Conservation (phyloP, 2,329 filamentous ascomycete genomes). For the Exophiala alcalophila region DNA sequence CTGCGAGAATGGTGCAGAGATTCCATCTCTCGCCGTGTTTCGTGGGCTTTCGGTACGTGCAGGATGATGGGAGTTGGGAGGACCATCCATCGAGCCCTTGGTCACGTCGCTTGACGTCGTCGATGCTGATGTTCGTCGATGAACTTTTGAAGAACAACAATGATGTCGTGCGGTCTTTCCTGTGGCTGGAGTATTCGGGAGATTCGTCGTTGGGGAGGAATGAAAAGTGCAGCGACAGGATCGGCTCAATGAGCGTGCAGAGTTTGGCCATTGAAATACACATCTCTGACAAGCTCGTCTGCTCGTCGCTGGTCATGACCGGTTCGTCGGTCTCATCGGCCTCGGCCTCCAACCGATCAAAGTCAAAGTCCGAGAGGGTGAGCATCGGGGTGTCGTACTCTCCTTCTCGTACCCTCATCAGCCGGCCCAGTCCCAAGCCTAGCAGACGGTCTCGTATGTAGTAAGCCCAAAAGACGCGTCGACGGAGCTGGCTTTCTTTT, state of each 20-base stretch:
- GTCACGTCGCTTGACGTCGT: no score
- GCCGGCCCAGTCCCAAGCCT: constrained; percentile 52
- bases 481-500: not conserved
- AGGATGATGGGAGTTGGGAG: no score
- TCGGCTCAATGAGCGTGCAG: constrained; percentile 13
- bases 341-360: not conserved
- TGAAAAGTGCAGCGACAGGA: no score
- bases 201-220: no score
- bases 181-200: no score
- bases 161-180: no score
- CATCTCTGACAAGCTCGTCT: constrained; percentile 6
- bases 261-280: constrained; percentile 14
- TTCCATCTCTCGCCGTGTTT: no score
- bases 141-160: no score
- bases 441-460: constrained; percentile 6
- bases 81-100: no score
- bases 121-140: no score
- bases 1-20: no score
- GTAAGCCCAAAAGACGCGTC: constrained; percentile 7
- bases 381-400: constrained; percentile 18
- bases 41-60: no score
- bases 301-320: not conserved
- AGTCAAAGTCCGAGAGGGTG: constrained; percentile 10
- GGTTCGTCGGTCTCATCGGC: not conserved
- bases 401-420: constrained; percentile 85